Percentiles rank a stretch among this genome's conserved stretches.
phyloP scores from a whole-genome alignment of 345 rosid species.

The Pistacia integerrima region DNA sequence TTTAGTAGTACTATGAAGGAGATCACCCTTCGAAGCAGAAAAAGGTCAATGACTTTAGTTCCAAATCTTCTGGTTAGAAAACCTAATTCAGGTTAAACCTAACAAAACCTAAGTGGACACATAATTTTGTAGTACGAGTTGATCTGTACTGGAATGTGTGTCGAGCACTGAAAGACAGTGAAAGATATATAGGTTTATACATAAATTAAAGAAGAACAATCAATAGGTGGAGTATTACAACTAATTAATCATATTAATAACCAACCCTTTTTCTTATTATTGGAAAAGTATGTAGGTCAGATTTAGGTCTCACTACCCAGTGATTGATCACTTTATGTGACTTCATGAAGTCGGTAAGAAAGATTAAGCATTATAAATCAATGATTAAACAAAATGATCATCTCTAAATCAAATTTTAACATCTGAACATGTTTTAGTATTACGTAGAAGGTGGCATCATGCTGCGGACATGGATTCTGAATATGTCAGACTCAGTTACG shows the following conservation, averaged over 20 bases:
- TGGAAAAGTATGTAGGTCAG: background rate
- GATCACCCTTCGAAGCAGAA: too few relatives aligned
- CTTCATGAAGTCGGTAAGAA: background rate
- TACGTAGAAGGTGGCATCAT: background rate
- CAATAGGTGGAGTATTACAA: background rate
- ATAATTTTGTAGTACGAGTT: background rate
- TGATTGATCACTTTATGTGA: background rate
- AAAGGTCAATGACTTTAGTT: too few relatives aligned
- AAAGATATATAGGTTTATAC: background rate
- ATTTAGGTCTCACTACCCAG: background rate
- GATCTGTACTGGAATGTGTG: background rate
- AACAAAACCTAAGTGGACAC: too few relatives aligned
- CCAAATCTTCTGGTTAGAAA: too few relatives aligned
- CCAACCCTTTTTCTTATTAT: background rate
- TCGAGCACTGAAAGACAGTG: background rate
- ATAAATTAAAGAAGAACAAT: background rate
- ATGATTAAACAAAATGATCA: background rate
- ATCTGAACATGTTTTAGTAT: background rate
- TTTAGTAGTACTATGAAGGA: too few relatives aligned
- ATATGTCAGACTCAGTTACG: constrained; percentile 7
- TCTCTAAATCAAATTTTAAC: constrained; percentile 6
- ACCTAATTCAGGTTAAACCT: too few relatives aligned
- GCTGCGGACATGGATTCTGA: constrained; percentile 1
- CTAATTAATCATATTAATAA: background rate
- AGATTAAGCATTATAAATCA: background rate